These are phyloP conservation scores for Colletotrichum cuscutae DNA, from an alignment of 2,329 filamentous ascomycete genomes.

Conservation along the genomic window DNA sequence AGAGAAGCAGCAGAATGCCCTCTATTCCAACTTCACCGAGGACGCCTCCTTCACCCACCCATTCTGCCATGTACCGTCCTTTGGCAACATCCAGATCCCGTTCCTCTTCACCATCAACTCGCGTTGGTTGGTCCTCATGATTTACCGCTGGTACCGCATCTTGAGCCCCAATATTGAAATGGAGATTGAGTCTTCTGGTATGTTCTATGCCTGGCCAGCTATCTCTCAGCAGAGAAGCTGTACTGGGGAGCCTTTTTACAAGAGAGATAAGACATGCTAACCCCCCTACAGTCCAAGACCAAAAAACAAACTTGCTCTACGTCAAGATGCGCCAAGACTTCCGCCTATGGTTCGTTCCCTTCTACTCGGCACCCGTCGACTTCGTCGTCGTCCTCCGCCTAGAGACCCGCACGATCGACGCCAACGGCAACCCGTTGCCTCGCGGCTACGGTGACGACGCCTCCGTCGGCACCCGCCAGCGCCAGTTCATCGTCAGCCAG, in stretches of 20 bases:
- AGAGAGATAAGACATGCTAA: background rate
- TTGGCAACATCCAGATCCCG: slow-evolving; percentile 54
- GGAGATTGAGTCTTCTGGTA: slow-evolving; percentile 68
- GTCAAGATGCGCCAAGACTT: slow-evolving; percentile 80
- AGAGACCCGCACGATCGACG: slow-evolving; percentile 51
- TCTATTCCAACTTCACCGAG: slow-evolving; percentile 79
- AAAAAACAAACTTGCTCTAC: slow-evolving; percentile 67
- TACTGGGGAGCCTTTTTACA: too few species aligned
- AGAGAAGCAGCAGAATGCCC: slow-evolving; percentile 69
- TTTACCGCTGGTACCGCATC: slow-evolving; percentile 88
- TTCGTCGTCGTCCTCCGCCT: slow-evolving; percentile 77
- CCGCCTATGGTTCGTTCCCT: slow-evolving; percentile 79
- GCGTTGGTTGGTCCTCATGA: slow-evolving; percentile 71
- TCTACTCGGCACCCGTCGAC: slow-evolving; percentile 74
- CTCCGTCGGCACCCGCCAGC: slow-evolving; percentile 61
- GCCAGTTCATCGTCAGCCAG: slow-evolving; percentile 80
- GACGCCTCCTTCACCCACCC: slow-evolving; percentile 82
- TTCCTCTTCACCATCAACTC: slow-evolving; percentile 63
- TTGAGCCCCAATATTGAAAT: slow-evolving; percentile 79
- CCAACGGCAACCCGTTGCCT: slow-evolving; percentile 38
- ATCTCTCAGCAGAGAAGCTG: background rate
- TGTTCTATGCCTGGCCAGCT: slow-evolving; percentile 31
- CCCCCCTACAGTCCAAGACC: slow-evolving; percentile 32
- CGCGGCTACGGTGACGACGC: slow-evolving; percentile 30
- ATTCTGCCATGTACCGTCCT: slow-evolving; percentile 75